A percentile compares a stretch with the other conserved stretches of the same genome.
Conservation (phyloP, 208 protist species). For the Perkinsela sp. region DNA sequence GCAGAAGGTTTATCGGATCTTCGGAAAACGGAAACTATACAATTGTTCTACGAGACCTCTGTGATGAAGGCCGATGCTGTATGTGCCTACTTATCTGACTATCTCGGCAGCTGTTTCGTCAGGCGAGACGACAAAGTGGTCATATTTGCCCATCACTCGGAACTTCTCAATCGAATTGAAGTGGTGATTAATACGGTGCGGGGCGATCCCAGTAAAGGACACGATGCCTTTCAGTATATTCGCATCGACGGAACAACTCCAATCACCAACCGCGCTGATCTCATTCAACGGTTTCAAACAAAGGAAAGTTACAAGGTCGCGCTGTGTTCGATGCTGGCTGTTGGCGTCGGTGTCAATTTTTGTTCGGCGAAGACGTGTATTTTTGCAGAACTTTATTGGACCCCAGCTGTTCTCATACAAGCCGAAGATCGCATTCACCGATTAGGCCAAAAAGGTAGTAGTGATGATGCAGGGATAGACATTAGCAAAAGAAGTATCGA, state of each 20-base stretch:
- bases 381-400: constrained; percentile 89
- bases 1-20: no score
- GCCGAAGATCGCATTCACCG: constrained; percentile 82
- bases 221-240: constrained; percentile 49
- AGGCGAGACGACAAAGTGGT: constrained; percentile 45
- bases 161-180: constrained; percentile 65
- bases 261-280: constrained; percentile 18
- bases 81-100: constrained; percentile 49
- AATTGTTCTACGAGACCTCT: constrained; percentile 45
- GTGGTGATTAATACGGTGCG: constrained; percentile 22
- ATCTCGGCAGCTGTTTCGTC: constrained; percentile 11
- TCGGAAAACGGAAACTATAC: constrained; percentile 11
- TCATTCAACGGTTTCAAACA: constrained; percentile 38
- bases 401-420: constrained; percentile 75
- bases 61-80: constrained; percentile 57
- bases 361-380: constrained; percentile 68
- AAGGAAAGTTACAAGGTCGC: constrained; percentile 30
- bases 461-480: not conserved
- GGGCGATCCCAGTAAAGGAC: constrained; percentile 3
- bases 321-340: constrained; percentile 70
- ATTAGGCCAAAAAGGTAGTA: constrained; percentile 44
- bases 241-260: constrained; percentile 61
- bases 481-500: constrained; percentile 18
- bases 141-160: constrained; percentile 70
- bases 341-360: constrained; percentile 78